Percentiles rank a stretch among this genome's conserved stretches.
These are phyloP conservation scores for Haplographium delicatum DNA, from an alignment of 495 filamentous ascomycete genomes.

Conservation along the genomic window DNA sequence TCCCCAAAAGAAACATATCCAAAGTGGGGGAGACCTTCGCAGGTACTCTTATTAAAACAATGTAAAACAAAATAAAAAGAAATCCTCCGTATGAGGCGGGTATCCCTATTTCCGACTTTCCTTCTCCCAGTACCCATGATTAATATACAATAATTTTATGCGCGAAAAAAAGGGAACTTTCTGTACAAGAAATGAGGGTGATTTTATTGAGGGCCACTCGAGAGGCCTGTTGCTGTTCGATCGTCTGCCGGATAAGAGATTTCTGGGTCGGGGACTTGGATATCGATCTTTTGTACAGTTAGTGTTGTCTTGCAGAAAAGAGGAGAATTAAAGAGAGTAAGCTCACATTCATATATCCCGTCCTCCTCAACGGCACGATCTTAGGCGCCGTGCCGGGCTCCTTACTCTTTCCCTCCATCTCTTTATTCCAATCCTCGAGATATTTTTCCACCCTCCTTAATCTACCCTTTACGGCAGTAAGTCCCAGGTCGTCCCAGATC, in stretches of 20 bases:
- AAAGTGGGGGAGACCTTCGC: no score
- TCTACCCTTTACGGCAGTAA: slow-evolving; percentile 63
- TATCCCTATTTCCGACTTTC: no score
- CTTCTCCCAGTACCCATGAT: no score
- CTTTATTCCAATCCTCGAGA: slow-evolving; percentile 75
- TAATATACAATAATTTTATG: no score
- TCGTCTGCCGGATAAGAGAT: slow-evolving; percentile 34
- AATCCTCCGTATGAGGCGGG: no score
- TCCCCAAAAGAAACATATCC: no score
- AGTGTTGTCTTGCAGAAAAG: not conserved
- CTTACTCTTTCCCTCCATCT: slow-evolving; percentile 48
- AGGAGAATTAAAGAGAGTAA: not conserved
- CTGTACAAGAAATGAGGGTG: no score
- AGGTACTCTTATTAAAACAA: no score
- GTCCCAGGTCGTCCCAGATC: slow-evolving; percentile 87
- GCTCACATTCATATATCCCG: slow-evolving; percentile 81
- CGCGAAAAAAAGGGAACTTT: no score
- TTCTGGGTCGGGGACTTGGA: slow-evolving; percentile 80
- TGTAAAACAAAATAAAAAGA: no score
- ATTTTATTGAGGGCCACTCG: slow-evolving; percentile 2
- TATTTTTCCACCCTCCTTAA: slow-evolving; percentile 63
- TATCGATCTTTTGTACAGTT: slow-evolving; percentile 52
- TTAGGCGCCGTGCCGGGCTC: slow-evolving; percentile 53
- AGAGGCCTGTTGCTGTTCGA: slow-evolving; percentile 8
- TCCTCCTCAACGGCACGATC: slow-evolving; percentile 71